Conservation (phyloP, 306 rosid genomes). For the Dalbergia oliveri region DNA sequence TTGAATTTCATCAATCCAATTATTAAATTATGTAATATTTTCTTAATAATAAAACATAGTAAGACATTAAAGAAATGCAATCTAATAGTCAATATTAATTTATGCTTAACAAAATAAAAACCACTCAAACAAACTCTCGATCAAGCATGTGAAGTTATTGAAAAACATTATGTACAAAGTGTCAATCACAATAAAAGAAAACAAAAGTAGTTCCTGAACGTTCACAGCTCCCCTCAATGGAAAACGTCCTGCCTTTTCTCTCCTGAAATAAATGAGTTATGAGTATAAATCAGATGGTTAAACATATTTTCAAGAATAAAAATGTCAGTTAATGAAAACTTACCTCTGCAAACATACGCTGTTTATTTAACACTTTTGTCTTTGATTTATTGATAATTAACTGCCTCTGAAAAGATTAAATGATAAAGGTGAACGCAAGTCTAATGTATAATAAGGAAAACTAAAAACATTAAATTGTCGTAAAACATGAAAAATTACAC, state of each 20-base stretch:
- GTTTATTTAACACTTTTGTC: constrained; percentile 44
- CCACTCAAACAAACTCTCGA: too few species aligned
- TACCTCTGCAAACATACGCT: constrained; percentile 43
- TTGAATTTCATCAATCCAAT: too few species aligned
- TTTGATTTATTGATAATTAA: constrained; percentile 34
- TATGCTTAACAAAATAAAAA: too few species aligned
- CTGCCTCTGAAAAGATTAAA: constrained; percentile 40
- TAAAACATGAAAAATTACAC: too few species aligned
- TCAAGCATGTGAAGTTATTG: too few species aligned
- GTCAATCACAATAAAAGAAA: neutral
- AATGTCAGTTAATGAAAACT: neutral
- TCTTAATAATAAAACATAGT: too few species aligned
- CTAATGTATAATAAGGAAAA: neutral
- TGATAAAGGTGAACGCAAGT: neutral
- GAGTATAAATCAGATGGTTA: neutral
- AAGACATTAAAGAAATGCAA: too few species aligned
- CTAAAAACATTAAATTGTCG: neutral
- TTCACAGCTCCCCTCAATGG: neutral
- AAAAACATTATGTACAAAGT: neutral
- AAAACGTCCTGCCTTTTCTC: neutral
- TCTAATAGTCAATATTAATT: too few species aligned
- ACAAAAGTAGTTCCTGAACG: neutral
- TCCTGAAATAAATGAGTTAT: constrained; percentile 21
- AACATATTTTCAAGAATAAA: neutral
- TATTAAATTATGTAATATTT: too few species aligned